Percentiles rank a stretch among this genome's conserved stretches.
Evolutionary conservation across 768 basidiomycete genomes (phyloP).

Genomic region (Paxillus involutus): DNA sequence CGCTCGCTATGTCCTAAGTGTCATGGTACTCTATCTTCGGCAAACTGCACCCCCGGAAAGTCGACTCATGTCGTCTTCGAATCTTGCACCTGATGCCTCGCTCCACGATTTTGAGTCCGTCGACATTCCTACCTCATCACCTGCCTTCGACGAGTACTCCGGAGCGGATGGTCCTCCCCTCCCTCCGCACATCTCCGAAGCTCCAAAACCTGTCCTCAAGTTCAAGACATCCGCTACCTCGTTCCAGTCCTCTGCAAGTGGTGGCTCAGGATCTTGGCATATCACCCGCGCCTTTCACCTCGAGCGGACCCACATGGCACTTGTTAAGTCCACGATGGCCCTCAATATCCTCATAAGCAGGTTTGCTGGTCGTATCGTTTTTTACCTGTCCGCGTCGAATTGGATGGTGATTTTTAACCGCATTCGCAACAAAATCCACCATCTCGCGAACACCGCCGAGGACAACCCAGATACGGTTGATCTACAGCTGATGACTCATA

Average conservation of each 20-base stretch:
- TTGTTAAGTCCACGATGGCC: conserved; percentile 52
- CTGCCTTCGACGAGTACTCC: conserved; percentile 18
- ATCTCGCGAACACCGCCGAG: conserved; percentile 53
- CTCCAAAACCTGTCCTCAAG: conserved; percentile 29
- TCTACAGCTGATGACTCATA: conserved; percentile 74
- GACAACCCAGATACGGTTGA: conserved; percentile 70
- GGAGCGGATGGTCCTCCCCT: conserved; percentile 25
- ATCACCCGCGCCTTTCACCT: conserved; percentile 38
- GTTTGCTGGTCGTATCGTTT: conserved; percentile 77
- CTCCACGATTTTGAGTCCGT: conserved; percentile 73
- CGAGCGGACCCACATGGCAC: conserved; percentile 62
- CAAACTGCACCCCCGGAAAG: conserved; percentile 61
- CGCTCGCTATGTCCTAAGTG: conserved; percentile 77
- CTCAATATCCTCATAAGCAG: conserved; percentile 66
- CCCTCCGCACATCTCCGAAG: conserved; percentile 42
- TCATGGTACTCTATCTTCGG: conserved; percentile 80
- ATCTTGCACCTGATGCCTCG: conserved; percentile 57
- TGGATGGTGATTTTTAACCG: conserved; percentile 77
- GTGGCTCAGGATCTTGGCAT: conserved; percentile 24
- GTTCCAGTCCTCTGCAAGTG: conserved; percentile 39
- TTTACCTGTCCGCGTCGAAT: conserved; percentile 84
- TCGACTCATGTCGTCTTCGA: conserved; percentile 59
- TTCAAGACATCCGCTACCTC: conserved; percentile 41
- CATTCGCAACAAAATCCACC: conserved; percentile 67
- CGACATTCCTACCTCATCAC: conserved; percentile 35